Evolutionary conservation across 169 alveolate species (phyloP).

Genomic region (Nephromyces sp.): DNA sequence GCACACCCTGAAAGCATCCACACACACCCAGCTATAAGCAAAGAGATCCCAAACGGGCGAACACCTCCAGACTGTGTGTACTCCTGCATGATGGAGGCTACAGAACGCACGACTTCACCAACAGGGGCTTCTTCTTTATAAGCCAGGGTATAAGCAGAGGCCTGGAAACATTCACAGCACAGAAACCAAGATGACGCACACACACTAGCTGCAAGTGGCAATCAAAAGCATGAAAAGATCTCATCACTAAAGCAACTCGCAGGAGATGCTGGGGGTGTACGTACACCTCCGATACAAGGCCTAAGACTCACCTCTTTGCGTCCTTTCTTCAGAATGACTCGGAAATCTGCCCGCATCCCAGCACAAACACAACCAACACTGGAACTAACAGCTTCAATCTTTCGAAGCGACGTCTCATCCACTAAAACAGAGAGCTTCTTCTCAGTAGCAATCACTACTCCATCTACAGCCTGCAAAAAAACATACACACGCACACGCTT

Average conservation of each 20-base stretch:
- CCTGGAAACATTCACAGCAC: constrained; percentile 21
- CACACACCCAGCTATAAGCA: constrained; percentile 83
- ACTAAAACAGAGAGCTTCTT: constrained; percentile 73
- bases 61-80: constrained; percentile 99
- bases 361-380: constrained; percentile 84
- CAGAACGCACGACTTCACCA: constrained; percentile 81
- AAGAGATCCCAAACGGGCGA: constrained; percentile 97
- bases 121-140: constrained; percentile 91
- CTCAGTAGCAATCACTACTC: constrained; percentile 86
- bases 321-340: constrained; percentile 74
- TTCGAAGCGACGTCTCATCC: constrained; percentile 51
- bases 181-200: neutral
- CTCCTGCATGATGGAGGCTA: constrained; percentile 91
- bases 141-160: constrained; percentile 71
- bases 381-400: constrained; percentile 82
- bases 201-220: neutral
- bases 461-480: constrained; percentile 83
- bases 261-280: neutral
- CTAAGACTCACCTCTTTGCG: constrained; percentile 54
- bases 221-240: neutral
- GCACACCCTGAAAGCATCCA: constrained; percentile 67
- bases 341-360: constrained; percentile 97
- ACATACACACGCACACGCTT: too few relatives aligned
- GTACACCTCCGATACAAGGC: neutral
- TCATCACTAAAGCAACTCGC: neutral